Percentiles rank a stretch among this genome's conserved stretches.
phyloP scores from a whole-genome alignment of 2,329 filamentous ascomycete species.

The Graphiopsis chlorocephala region DNA sequence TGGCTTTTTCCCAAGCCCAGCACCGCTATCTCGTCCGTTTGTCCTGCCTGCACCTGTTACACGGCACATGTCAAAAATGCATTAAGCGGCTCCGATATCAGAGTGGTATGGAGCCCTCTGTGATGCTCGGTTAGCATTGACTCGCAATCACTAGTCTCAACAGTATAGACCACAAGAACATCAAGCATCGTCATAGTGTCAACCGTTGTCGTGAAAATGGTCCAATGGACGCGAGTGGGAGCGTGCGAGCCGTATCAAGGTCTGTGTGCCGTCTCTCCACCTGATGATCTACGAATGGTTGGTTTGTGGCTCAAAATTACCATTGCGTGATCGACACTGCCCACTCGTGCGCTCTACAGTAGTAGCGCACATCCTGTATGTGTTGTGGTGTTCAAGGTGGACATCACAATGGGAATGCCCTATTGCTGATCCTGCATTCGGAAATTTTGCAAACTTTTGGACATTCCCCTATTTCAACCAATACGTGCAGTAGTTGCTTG shows the following conservation, averaged over 20 bases:
- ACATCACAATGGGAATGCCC: background rate
- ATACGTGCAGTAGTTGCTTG: background rate
- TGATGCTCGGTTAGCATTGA: background rate
- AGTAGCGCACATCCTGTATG: background rate
- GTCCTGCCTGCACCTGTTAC: background rate
- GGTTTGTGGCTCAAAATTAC: background rate
- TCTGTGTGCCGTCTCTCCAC: background rate
- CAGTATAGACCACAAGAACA: conserved; percentile 1
- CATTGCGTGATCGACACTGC: background rate
- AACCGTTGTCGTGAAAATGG: background rate
- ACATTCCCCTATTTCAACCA: background rate
- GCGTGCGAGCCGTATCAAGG: background rate
- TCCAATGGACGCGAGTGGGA: background rate
- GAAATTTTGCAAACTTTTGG: background rate
- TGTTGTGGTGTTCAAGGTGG: background rate
- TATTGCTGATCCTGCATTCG: background rate
- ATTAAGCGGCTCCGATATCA: background rate
- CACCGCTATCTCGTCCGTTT: background rate
- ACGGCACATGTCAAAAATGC: background rate
- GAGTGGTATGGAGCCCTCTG: background rate
- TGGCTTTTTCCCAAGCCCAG: background rate
- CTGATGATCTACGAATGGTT: background rate
- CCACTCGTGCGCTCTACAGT: background rate
- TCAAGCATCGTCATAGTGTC: conserved; percentile 8
- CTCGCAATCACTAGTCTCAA: background rate